These are phyloP conservation scores for Boletellus sp. DNA, from an alignment of 1,284 basidiomycete species.

Conservation along the genomic window DNA sequence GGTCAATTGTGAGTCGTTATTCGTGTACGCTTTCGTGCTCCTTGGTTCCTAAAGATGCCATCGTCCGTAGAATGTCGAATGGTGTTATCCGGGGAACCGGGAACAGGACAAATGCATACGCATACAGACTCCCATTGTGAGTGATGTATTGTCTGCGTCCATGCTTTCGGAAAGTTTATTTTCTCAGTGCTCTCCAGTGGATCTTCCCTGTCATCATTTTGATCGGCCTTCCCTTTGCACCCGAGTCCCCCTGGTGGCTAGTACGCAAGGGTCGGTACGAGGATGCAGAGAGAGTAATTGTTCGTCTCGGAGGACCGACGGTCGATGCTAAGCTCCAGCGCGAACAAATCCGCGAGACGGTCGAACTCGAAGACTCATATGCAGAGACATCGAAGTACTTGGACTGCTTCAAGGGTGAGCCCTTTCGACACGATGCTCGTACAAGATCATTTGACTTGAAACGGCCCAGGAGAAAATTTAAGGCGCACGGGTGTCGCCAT, in stretches of 20 bases:
- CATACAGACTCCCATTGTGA: constrained; percentile 30
- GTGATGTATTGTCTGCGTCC: neutral
- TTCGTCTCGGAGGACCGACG: constrained; percentile 31
- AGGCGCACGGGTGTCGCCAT: constrained; percentile 30
- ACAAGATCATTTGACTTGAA: neutral
- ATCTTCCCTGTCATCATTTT: constrained; percentile 28
- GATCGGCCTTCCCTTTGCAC: constrained; percentile 39
- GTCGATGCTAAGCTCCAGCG: constrained; percentile 18
- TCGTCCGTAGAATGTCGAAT: constrained; percentile 24
- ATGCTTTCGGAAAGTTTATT: neutral
- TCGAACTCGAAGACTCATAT: constrained; percentile 30
- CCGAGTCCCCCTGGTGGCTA: constrained; percentile 64
- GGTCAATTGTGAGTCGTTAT: constrained; percentile 27
- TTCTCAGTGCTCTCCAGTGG: constrained; percentile 28
- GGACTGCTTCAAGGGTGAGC: constrained; percentile 29
- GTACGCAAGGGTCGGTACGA: constrained; percentile 50
- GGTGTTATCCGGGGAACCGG: constrained; percentile 25
- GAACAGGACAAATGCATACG: constrained; percentile 19
- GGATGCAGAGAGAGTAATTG: constrained; percentile 47
- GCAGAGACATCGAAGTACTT: constrained; percentile 19
- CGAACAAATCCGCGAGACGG: constrained; percentile 28
- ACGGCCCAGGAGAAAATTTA: constrained; percentile 21
- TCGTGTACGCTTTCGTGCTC: neutral
- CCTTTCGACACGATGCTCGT: neutral
- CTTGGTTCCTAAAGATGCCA: neutral